Evolutionary conservation across 2,329 filamentous ascomycete genomes (phyloP).

Genomic region (Arthrobotrys conoides): DNA sequence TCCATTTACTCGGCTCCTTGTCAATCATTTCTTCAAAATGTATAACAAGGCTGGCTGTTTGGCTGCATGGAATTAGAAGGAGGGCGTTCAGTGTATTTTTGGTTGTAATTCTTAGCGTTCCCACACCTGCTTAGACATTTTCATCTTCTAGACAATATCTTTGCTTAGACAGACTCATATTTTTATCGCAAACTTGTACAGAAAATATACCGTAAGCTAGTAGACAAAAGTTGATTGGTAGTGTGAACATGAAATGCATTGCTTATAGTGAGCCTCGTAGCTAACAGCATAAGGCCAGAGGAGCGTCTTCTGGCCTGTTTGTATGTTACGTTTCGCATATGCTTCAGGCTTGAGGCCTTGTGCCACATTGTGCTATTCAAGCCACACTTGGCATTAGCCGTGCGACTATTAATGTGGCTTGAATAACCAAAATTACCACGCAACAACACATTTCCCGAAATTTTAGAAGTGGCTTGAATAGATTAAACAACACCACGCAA

Average conservation of each 20-base stretch:
- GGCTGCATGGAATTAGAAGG: background rate
- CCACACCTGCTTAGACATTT: background rate
- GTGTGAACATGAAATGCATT: too few relatives aligned
- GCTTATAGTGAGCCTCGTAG: too few relatives aligned
- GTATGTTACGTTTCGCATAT: background rate
- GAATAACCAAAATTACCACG: conserved; percentile 29
- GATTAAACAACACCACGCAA: conserved; percentile 28
- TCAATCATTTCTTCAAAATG: background rate
- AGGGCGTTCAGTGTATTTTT: conserved; percentile 17
- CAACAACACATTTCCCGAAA: conserved; percentile 14
- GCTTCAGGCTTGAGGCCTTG: background rate
- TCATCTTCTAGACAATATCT: background rate
- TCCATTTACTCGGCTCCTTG: background rate
- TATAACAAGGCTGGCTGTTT: background rate
- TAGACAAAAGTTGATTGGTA: too few relatives aligned
- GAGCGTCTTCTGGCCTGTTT: background rate
- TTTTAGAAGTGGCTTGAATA: conserved; percentile 50
- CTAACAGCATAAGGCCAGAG: background rate
- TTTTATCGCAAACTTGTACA: too few relatives aligned
- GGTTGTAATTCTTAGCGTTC: conserved; percentile 11
- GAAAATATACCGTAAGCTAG: background rate
- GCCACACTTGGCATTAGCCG: conserved; percentile 34
- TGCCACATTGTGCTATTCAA: conserved; percentile 24
- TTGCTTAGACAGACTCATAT: background rate
- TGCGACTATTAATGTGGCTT: background rate